A percentile compares a stretch with the other conserved stretches of the same genome.
Conservation (phyloP, 2,329 filamentous ascomycete genomes). For the Fusarium anthophilum region DNA sequence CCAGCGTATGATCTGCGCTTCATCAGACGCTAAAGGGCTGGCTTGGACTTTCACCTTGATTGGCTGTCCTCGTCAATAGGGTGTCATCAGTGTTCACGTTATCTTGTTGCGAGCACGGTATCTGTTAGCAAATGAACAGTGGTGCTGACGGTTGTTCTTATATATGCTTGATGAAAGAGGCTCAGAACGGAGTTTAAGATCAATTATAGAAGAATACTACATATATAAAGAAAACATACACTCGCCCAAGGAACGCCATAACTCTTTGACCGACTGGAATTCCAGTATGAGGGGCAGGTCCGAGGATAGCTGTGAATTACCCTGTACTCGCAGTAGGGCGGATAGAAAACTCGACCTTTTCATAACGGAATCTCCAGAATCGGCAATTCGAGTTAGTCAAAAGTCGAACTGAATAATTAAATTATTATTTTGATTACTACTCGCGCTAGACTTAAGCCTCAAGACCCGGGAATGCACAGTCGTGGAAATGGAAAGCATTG, state of each 20-base stretch:
- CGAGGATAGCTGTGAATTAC: rapidly evolving
- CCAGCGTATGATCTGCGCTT: neutral
- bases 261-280: neutral
- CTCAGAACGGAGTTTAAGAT: too few species aligned
- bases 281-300: neutral
- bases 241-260: too few species aligned
- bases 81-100: rapidly evolving
- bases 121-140: rapidly evolving
- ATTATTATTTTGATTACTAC: too few species aligned
- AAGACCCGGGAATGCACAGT: rapidly evolving
- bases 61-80: neutral
- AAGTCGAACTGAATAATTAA: too few species aligned
- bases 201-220: neutral
- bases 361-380: neutral
- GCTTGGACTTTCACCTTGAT: rapidly evolving
- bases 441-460: too few species aligned
- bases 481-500: too few species aligned
- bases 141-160: rapidly evolving
- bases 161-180: neutral
- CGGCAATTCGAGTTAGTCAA: rapidly evolving
- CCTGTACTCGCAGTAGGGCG: neutral
- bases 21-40: neutral
- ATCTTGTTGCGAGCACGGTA: rapidly evolving
- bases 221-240: too few species aligned
- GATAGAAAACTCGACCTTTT: too few species aligned